A percentile compares a stretch with the other conserved stretches of the same genome.
Conservation (phyloP, 2,329 filamentous ascomycete species). For the Ophiostoma sp. region DNA sequence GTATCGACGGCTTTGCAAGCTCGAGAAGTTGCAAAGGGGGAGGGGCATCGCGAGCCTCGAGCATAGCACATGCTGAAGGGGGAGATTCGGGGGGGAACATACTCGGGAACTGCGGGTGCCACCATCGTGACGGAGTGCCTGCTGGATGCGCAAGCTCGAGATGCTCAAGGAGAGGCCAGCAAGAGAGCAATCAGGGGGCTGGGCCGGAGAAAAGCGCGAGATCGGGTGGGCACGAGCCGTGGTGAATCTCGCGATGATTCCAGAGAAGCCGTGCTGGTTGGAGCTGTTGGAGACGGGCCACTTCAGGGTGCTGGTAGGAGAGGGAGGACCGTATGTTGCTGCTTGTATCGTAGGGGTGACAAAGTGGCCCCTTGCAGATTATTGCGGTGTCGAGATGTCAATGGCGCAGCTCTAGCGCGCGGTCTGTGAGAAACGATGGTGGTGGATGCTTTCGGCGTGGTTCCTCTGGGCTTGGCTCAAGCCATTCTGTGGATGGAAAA, state of each 20-base stretch:
- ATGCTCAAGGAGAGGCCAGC: not conserved
- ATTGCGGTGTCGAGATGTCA: slow-evolving; percentile 9
- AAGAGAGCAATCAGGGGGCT: slow-evolving; percentile 4
- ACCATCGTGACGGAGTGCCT: slow-evolving; percentile 49
- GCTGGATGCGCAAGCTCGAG: slow-evolving; percentile 13
- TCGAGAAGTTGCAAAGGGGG: not conserved
- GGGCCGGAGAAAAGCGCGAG: not conserved
- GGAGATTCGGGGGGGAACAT: slow-evolving; percentile 34
- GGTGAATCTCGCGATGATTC: not conserved
- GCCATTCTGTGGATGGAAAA: slow-evolving; percentile 13
- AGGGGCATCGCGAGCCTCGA: not conserved
- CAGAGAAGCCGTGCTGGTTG: not conserved
- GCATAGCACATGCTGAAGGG: not conserved
- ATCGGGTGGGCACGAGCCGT: not conserved
- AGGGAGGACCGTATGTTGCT: not conserved
- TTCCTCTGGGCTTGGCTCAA: not conserved
- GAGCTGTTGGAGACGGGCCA: slow-evolving; percentile 13
- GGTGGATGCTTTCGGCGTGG: slow-evolving; percentile 5
- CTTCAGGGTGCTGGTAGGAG: not conserved
- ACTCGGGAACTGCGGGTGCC: slow-evolving; percentile 72
- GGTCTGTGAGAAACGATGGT: slow-evolving; percentile 11
- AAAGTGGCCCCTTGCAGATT: slow-evolving; percentile 15
- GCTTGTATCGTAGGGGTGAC: not conserved
- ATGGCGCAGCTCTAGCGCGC: slow-evolving; percentile 10
- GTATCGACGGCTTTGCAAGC: not conserved